Evolutionary conservation across 176 grass and related monocot species (phyloP).

Genomic region (Themeda triandra): DNA sequence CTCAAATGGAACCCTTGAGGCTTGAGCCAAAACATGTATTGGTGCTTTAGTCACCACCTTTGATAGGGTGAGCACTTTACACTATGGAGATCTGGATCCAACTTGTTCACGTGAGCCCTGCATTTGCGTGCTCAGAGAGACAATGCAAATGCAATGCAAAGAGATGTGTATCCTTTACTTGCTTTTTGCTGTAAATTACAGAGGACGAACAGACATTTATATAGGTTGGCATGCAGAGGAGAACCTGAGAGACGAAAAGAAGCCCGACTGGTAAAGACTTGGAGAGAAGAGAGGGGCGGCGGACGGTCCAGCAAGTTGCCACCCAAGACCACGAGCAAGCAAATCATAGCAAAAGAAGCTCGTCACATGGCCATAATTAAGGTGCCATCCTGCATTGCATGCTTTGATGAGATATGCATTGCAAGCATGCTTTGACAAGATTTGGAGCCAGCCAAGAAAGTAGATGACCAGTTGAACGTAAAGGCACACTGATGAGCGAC

Average conservation of each 20-base stretch:
- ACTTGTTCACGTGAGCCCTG: background rate
- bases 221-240: background rate
- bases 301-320: background rate
- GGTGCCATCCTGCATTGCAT: too few species aligned
- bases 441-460: background rate
- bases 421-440: too few species aligned
- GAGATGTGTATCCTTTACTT: background rate
- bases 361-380: too few species aligned
- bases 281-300: background rate
- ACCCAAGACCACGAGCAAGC: background rate
- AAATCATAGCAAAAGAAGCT: background rate
- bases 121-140: constrained; percentile 3
- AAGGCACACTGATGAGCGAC: background rate
- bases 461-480: background rate
- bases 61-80: background rate
- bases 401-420: too few species aligned
- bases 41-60: background rate
- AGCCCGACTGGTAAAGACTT: background rate
- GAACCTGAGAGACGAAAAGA: background rate
- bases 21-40: too few species aligned
- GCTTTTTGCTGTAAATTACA: background rate
- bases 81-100: background rate
- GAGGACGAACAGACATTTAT: background rate
- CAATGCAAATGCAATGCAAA: background rate
- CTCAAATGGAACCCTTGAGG: too few species aligned